Conservation (phyloP, 116 monocot species). For the Dioscorea cayenensis region DNA sequence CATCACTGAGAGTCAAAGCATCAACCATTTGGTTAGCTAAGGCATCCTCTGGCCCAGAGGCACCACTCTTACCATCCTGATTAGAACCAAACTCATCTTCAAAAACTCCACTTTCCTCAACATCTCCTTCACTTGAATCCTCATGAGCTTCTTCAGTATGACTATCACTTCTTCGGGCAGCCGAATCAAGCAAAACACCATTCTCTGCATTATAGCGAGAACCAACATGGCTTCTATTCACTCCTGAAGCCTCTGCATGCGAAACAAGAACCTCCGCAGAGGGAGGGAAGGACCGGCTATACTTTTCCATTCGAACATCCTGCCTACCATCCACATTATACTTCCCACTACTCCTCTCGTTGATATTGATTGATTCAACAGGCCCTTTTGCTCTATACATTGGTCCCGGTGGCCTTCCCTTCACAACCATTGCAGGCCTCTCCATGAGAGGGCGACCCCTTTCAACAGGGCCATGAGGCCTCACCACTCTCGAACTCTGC, state of each 20-base stretch:
- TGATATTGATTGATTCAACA: neutral
- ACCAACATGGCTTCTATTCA: neutral
- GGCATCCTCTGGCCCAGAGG: conserved; percentile 5
- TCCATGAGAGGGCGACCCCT: neutral
- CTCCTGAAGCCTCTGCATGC: neutral
- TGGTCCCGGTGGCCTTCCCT: neutral
- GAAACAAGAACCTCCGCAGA: neutral
- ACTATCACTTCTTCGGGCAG: neutral
- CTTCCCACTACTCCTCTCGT: neutral
- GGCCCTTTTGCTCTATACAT: neutral
- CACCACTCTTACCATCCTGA: neutral
- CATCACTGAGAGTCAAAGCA: conserved; percentile 16
- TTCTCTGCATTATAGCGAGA: neutral
- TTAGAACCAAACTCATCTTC: neutral
- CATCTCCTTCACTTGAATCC: neutral
- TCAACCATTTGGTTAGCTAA: conserved; percentile 12
- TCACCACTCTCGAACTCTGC: neutral
- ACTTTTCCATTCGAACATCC: neutral
- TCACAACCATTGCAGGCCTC: neutral
- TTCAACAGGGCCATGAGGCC: neutral
- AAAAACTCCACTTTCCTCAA: neutral
- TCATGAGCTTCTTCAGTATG: neutral
- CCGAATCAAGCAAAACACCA: neutral
- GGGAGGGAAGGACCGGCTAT: neutral
- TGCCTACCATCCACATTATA: neutral